These are phyloP conservation scores for Penicillium psychrofluorescens DNA, from an alignment of 495 filamentous ascomycete species.

Conservation along the genomic window DNA sequence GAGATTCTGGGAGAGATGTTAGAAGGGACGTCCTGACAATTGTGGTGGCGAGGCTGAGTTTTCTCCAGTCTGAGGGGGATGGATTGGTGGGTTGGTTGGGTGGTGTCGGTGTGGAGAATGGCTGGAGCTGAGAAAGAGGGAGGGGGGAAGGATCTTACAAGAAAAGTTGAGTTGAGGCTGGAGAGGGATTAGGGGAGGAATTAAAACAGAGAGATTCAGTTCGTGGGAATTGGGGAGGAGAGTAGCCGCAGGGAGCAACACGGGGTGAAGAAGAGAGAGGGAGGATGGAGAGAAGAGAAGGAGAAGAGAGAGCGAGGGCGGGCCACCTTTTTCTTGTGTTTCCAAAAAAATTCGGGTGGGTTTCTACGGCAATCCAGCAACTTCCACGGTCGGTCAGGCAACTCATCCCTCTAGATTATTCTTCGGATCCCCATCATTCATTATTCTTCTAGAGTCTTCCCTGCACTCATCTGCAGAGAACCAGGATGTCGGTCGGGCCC, in stretches of 20 bases:
- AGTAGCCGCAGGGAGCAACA: no score
- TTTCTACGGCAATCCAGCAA: slow-evolving; percentile 42
- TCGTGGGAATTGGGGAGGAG: no score
- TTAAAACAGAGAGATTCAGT: neutral
- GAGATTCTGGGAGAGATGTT: slow-evolving; percentile 7
- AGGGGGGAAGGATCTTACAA: slow-evolving; percentile 1
- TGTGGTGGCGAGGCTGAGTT: neutral
- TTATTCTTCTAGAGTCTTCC: slow-evolving; percentile 24
- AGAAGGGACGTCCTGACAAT: neutral
- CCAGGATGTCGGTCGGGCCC: no score
- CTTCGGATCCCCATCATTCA: neutral
- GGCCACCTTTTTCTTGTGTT: slow-evolving; percentile 24
- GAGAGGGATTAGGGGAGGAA: neutral
- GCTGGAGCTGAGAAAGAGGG: neutral
- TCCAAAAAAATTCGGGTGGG: slow-evolving; percentile 28
- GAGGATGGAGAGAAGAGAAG: slow-evolving; percentile 16
- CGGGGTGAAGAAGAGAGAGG: slow-evolving; percentile 6
- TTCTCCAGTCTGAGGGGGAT: neutral
- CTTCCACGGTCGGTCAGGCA: slow-evolving; percentile 32
- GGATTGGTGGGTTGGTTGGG: neutral
- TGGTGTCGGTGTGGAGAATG: no score
- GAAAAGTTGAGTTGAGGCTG: neutral
- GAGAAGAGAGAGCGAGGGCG: slow-evolving; percentile 7
- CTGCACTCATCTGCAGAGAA: neutral
- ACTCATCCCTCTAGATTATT: slow-evolving; percentile 1